A percentile compares a stretch with the other conserved stretches of the same genome.
Conservation (phyloP, 441 rosid species). For the Gossypium gossypioides region DNA sequence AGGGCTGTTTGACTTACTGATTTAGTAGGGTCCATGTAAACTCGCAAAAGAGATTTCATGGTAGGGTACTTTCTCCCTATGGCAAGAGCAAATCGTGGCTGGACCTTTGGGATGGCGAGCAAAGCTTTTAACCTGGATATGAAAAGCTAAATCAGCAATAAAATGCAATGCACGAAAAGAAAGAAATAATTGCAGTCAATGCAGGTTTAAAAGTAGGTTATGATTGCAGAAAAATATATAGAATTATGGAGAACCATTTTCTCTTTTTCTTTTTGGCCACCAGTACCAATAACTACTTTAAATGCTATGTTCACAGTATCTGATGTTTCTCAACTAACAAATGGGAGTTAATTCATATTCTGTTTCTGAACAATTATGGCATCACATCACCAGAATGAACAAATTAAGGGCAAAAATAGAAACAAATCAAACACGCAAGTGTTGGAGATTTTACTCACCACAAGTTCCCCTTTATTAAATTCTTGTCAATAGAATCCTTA, state of each 20-base stretch:
- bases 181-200: background rate
- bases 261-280: background rate
- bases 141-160: slow-evolving; percentile 8
- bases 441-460: slow-evolving; percentile 44
- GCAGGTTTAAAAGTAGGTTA: background rate
- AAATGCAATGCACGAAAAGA: background rate
- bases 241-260: background rate
- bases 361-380: background rate
- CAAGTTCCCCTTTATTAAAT: slow-evolving; percentile 52
- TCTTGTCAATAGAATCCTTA: slow-evolving; percentile 52
- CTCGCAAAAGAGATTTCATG: slow-evolving; percentile 79
- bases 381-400: background rate
- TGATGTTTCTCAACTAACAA: background rate
- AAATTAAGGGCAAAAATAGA: background rate
- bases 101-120: slow-evolving; percentile 90
- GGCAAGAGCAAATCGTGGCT: slow-evolving; percentile 79
- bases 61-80: slow-evolving; percentile 86
- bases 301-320: background rate
- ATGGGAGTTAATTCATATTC: background rate
- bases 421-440: slow-evolving; percentile 4
- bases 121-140: slow-evolving; percentile 72
- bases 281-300: background rate
- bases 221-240: background rate
- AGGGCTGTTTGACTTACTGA: slow-evolving; percentile 41
- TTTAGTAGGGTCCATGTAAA: slow-evolving; percentile 73